Evolutionary conservation across 1,284 basidiomycete genomes (phyloP).

Genomic region (Ceratobasidium sp.): DNA sequence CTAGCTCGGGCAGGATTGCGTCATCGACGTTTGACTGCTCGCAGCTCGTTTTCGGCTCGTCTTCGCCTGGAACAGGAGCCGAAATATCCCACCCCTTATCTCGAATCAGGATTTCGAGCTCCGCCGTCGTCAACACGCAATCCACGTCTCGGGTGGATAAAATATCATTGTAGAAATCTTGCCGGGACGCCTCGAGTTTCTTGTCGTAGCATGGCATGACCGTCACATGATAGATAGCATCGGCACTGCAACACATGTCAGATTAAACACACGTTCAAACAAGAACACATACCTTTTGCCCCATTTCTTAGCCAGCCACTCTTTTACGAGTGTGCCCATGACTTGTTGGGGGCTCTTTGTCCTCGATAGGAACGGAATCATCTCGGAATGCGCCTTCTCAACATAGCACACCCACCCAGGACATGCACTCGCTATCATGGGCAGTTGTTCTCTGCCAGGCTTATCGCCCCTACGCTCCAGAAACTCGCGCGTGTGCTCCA

Average conservation of each 20-base stretch:
- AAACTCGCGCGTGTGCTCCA: slow-evolving; percentile 87
- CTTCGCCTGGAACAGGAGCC: slow-evolving; percentile 63
- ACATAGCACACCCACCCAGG: slow-evolving; percentile 99
- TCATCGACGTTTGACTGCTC: slow-evolving; percentile 45
- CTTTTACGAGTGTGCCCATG: slow-evolving; percentile 93
- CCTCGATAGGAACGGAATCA: slow-evolving; percentile 88
- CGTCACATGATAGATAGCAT: slow-evolving; percentile 92
- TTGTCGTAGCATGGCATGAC: slow-evolving; percentile 99
- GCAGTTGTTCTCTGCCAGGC: slow-evolving; percentile 61
- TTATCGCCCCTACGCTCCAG: slow-evolving; percentile 65
- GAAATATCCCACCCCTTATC: slow-evolving; percentile 86
- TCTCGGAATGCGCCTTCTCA: slow-evolving; percentile 95
- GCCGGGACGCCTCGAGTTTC: slow-evolving; percentile 95
- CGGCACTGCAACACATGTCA: slow-evolving; percentile 63
- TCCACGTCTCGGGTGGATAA: slow-evolving; percentile 92
- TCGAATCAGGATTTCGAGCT: slow-evolving; percentile 86
- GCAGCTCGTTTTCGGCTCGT: slow-evolving; percentile 47
- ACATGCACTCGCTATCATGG: slow-evolving; percentile 95
- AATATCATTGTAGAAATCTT: slow-evolving; percentile 85
- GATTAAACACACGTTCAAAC: slow-evolving; percentile 44
- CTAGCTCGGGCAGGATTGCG: slow-evolving; percentile 71
- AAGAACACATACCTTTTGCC: slow-evolving; percentile 68
- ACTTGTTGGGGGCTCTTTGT: slow-evolving; percentile 95
- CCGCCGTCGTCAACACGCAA: slow-evolving; percentile 97
- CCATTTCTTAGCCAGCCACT: slow-evolving; percentile 76